Conservation (phyloP, 2,329 filamentous ascomycete genomes). For the Trichoderma sp. region DNA sequence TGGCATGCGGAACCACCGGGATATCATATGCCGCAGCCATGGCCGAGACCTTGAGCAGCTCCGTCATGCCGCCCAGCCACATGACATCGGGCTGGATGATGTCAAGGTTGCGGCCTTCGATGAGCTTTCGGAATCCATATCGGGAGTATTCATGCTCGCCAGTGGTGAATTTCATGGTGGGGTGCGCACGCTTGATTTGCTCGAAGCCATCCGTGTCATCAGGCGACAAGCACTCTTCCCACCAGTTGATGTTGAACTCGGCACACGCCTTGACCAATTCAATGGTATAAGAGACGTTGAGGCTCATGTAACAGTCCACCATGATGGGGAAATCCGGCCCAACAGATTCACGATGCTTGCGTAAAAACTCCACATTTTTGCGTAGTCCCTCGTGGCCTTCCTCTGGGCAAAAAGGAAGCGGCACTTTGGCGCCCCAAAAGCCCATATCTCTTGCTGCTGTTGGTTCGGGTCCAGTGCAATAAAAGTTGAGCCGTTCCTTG, state of each 20-base stretch:
- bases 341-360: conserved; percentile 77
- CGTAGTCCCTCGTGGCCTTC: conserved; percentile 77
- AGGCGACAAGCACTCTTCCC: conserved; percentile 89
- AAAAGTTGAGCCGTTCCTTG: conserved; percentile 78
- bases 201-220: conserved; percentile 91
- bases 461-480: conserved; percentile 89
- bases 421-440: conserved; percentile 87
- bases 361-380: conserved; percentile 88
- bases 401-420: conserved; percentile 83
- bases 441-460: conserved; percentile 77
- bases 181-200: conserved; percentile 86
- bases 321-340: conserved; percentile 89
- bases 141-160: conserved; percentile 94
- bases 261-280: conserved; percentile 81
- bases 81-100: conserved; percentile 96
- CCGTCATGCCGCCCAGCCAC: conserved; percentile 93
- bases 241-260: conserved; percentile 90
- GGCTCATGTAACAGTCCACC: conserved; percentile 96
- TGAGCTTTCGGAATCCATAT: conserved; percentile 91
- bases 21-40: conserved; percentile 92
- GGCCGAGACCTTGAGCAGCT: conserved; percentile 82
- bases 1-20: conserved; percentile 91
- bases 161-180: conserved; percentile 88
- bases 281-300: conserved; percentile 90
- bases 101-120: conserved; percentile 87